Base-by-base conservation (phyloP, 2,329 filamentous ascomycete genomes). In the Rasamsonia emersonii region DNA sequence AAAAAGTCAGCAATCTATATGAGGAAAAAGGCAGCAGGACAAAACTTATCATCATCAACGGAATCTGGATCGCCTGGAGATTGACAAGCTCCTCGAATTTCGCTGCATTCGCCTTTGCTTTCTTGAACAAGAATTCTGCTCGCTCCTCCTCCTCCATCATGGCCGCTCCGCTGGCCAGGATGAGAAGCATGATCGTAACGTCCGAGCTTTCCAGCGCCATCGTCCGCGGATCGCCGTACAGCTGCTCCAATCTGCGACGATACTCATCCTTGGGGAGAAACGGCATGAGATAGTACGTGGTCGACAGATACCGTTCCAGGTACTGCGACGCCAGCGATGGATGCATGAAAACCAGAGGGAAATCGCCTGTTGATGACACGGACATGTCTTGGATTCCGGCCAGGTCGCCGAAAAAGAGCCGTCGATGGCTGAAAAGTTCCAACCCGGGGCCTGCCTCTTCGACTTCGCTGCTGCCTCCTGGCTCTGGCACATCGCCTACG, bases 31-130 rank as follows among this genome's bases (percentile, higher is more conserved):
- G 6, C 1, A 5, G 3, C 3, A 20, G 20, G 25, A 19, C 41
- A 6, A 17, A n/a, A 59, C 62, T 62, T 61, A 66, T 66, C 60
- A 67, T 64, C 18, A 66, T 46, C 9, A 65, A 40, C 1, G 61
- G 53, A 5, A 65, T 51, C 35, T 67, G 64, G 3, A 67, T 50
- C 1, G 57, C 57, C 31, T 66, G 60, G 9, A 64, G 40, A 25
- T 67, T 67, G 2, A 67, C 63, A 10, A 64, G 55, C 16, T 67
- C 63, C 27, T 67, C 63, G 28, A 61, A 49, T 4, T 52, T 47
- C 4, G 43, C 43, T 9, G 52, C 45, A 0, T 57, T 56, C 17
- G 54, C 51, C 39, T 62, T 66, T 3, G 61, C 61, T n/a, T 58
- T 61, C 17, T 65, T 57, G 14, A 61, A 63, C 16, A 67, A 35